These are phyloP conservation scores for Zostera marina DNA, from an alignment of 116 monocot genomes.

Conservation along the genomic window DNA sequence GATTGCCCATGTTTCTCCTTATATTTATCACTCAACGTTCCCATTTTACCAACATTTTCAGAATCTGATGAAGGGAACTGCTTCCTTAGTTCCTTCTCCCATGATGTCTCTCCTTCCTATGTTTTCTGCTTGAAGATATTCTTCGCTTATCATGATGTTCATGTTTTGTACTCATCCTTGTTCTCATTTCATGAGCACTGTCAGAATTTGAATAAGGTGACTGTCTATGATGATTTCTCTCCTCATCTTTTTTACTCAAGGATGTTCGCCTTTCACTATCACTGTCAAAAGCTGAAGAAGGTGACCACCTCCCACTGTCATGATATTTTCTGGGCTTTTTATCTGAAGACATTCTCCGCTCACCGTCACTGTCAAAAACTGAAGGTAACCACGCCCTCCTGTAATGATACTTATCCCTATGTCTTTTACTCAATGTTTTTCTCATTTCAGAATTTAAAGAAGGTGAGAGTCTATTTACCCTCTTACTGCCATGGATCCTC, in stretches of 20 bases:
- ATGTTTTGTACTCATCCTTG: neutral
- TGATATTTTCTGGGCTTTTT: too few relatives aligned
- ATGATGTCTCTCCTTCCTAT: neutral
- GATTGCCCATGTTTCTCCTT: neutral
- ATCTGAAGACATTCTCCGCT: neutral
- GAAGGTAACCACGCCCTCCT: neutral
- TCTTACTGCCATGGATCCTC: slow-evolving; percentile 1
- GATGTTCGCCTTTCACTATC: neutral
- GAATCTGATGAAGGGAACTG: neutral
- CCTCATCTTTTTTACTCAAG: neutral
- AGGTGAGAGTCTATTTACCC: neutral
- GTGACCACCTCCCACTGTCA: neutral
- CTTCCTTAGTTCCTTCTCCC: neutral
- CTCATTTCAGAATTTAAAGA: slow-evolving; percentile 4
- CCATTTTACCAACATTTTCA: neutral
- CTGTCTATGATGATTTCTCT: neutral
- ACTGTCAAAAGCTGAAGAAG: slow-evolving; percentile 1
- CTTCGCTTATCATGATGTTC: neutral
- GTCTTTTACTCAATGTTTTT: neutral
- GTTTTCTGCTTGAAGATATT: slow-evolving; percentile 6
- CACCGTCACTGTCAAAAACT: neutral
- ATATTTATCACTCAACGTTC: slow-evolving; percentile 2
- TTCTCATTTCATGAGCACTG: slow-evolving; percentile 2
- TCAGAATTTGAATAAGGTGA: neutral
- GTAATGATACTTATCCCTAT: neutral